Evolutionary conservation across 257 asterid genomes (phyloP).

Genomic region (Solanum chiquidenum): DNA sequence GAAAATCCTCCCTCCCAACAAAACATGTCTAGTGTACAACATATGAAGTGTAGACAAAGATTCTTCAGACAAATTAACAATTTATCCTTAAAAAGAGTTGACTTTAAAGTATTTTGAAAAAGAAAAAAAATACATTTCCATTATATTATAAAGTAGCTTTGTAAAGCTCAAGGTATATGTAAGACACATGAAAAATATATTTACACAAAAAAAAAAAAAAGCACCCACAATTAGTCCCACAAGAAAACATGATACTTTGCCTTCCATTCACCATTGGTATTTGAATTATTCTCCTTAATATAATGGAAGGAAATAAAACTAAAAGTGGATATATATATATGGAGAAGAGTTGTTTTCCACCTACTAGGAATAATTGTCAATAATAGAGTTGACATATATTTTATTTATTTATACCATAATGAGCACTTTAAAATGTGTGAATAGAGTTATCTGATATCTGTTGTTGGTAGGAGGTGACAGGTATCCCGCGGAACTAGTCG

Average conservation of each 20-base stretch:
- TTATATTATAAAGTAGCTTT: neutral
- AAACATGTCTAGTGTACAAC: neutral
- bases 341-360: neutral
- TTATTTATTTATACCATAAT: neutral
- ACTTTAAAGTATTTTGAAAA: neutral
- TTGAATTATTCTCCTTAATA: neutral
- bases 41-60: neutral
- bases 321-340: neutral
- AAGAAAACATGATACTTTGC: neutral
- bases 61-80: neutral
- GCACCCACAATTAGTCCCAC: neutral
- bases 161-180: neutral
- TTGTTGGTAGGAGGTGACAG: too few relatives aligned
- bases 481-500: too few relatives aligned
- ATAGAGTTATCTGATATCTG: too few relatives aligned
- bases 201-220: neutral
- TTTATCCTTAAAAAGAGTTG: neutral
- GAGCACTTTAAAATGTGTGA: neutral
- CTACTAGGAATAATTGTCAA: neutral
- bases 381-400: neutral
- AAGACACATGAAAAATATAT: neutral
- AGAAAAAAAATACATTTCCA: neutral
- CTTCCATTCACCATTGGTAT: neutral
- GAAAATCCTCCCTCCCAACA: neutral
- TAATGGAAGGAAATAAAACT: neutral